phyloP scores from a whole-genome alignment of 768 basidiomycete genomes.

The Naematelia aurantialba region DNA sequence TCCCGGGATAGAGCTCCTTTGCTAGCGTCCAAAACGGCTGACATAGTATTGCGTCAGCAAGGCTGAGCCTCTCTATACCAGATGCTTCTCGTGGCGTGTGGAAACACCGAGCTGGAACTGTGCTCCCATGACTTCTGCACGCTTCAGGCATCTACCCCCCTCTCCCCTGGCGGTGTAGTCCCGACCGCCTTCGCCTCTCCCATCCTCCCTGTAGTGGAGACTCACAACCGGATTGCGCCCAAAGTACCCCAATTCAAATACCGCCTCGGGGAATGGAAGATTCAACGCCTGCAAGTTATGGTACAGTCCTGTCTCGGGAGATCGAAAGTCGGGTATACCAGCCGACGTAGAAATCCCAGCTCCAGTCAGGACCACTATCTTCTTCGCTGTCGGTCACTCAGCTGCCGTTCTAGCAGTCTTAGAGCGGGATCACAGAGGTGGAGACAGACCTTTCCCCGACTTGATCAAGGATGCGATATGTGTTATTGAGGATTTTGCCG shows the following conservation, averaged over 20 bases:
- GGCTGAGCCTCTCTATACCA: neutral
- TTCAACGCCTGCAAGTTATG: conserved; percentile 51
- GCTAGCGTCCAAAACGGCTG: conserved; percentile 78
- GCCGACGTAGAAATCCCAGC: conserved; percentile 44
- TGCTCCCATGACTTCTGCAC: no score
- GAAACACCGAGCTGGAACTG: no score
- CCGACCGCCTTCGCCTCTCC: no score
- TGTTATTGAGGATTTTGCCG: neutral
- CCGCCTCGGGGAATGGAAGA: conserved; percentile 84
- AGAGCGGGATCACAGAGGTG: neutral
- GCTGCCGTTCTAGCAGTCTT: no score
- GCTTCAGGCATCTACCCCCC: no score
- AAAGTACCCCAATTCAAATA: conserved; percentile 89
- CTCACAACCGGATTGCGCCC: conserved; percentile 66
- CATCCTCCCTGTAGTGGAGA: no score
- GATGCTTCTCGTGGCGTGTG: no score
- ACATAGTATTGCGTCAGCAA: neutral
- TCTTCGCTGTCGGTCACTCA: conserved; percentile 32
- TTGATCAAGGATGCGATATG: neutral
- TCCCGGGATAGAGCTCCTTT: conserved; percentile 86
- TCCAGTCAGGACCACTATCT: conserved; percentile 36
- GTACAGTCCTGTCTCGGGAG: conserved; percentile 69
- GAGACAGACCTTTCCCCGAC: neutral
- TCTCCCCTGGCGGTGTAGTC: no score
- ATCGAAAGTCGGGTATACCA: conserved; percentile 72